Evolutionary conservation across 2,329 filamentous ascomycete genomes (phyloP).

Genomic region (Colletotrichum gloeosporioides): DNA sequence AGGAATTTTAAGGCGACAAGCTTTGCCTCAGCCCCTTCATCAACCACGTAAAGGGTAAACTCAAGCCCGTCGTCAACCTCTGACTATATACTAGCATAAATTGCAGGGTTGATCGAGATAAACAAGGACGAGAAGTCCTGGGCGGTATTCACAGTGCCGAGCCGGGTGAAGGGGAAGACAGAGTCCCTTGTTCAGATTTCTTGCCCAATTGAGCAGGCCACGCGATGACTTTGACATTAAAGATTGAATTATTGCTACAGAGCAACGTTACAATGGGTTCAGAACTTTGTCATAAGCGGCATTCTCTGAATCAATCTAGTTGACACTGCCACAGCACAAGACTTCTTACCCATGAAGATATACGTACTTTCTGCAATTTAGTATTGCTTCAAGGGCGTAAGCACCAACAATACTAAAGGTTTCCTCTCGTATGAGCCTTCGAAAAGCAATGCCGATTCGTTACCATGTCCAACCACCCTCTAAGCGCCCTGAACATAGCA

Average conservation of each 20-base stretch:
- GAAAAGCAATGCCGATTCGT: background rate
- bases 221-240: background rate
- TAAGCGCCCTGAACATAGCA: background rate
- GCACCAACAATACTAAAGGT: background rate
- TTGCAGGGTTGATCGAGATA: background rate
- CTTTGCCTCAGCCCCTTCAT: background rate
- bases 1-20: background rate
- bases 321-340: background rate
- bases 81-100: background rate
- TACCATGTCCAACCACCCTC: background rate
- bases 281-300: background rate
- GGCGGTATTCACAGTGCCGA: background rate
- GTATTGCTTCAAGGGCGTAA: background rate
- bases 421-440: background rate
- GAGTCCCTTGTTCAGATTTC: background rate
- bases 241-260: background rate
- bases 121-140: background rate
- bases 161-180: background rate
- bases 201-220: background rate
- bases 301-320: background rate
- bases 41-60: background rate
- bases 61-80: accelerated
- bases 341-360: background rate
- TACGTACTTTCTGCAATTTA: background rate
- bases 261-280: background rate